Conservation (phyloP, 805 yeast species). For the Spathaspora boniae region DNA sequence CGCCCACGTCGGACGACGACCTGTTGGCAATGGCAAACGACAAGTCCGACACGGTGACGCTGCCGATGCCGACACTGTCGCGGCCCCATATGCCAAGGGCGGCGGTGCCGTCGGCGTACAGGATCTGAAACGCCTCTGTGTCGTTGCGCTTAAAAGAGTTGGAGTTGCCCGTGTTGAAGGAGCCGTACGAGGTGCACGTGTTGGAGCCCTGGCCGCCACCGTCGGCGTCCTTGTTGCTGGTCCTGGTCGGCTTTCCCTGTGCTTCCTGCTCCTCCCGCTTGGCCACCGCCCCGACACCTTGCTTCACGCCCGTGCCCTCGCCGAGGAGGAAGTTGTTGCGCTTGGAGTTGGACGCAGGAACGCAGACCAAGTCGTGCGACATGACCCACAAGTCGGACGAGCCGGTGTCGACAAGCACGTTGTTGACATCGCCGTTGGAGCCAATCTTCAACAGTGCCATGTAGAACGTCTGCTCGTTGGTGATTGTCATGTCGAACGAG, state of each 20-base stretch:
- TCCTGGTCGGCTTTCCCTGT: neutral
- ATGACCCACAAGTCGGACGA: constrained; percentile 43
- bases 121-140: constrained; percentile 41
- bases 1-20: constrained; percentile 65
- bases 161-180: constrained; percentile 43
- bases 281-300: constrained; percentile 2
- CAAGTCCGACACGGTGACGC: constrained; percentile 43
- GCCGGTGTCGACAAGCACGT: constrained; percentile 39
- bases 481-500: constrained; percentile 15
- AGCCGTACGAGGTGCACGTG: constrained; percentile 46
- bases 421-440: constrained; percentile 21
- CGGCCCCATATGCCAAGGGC: constrained; percentile 58
- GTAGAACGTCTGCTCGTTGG: constrained; percentile 28
- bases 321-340: constrained; percentile 3
- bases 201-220: constrained; percentile 17
- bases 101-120: constrained; percentile 46
- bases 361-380: constrained; percentile 27
- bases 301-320: constrained; percentile 7
- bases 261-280: too few relatives aligned
- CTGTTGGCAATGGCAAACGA: constrained; percentile 73
- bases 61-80: constrained; percentile 57
- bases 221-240: constrained; percentile 3
- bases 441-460: constrained; percentile 28
- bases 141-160: constrained; percentile 36
- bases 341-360: constrained; percentile 4